Evolutionary conservation across 139 green algal genomes (phyloP), one percentile per base, ranked within the genome.

Genomic region (Klebsormidium nitens): DNA sequence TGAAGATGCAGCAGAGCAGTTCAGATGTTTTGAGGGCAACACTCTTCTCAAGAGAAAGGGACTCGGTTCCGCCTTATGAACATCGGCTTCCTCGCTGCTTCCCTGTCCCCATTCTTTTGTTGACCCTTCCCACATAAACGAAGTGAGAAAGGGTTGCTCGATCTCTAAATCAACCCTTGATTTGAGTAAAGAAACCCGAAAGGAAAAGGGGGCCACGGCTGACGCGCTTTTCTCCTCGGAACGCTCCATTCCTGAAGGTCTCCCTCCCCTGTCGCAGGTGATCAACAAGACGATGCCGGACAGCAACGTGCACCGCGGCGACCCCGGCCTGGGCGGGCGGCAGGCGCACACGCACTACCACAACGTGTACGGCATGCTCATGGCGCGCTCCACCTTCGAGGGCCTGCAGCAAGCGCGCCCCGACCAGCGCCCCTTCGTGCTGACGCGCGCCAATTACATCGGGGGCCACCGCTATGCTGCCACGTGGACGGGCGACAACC

Each of bases 401-500:
- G 61, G 61, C 35, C 29, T 73, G 28, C 39, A 29, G 3, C 17
- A 19, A 5, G 61, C 46, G 2, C 40, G 57, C 2, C 71, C 71
- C n/a, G 37, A 66, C 38, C 52, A 72, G 34, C 42, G 71, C 37
- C 71, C 71, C 31, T 78, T 73, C 37, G 61, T 72, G 55, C 42
- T 78, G 38, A 78, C 71, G 5, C 71, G 71, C 31, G 71, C 71
- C 11, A 65, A 29, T 29, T 78, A 46, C 5, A 65, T 78, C 1
- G 71, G 71, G 26, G 67, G 61, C 17, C 71, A 78, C 36, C 55
- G 71, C 29, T 78, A 72, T 47, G 71, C 71, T 40, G 61, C 61
- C 31, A 73, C 71, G 44, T 78, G 71, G 71, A 78, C 71, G 5
- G 71, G 71, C 14, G 71, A 78, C 71, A 78, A 78, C 42, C n/a